Conservation (phyloP, 257 asterid genomes). For the Plectranthus barbatus region DNA sequence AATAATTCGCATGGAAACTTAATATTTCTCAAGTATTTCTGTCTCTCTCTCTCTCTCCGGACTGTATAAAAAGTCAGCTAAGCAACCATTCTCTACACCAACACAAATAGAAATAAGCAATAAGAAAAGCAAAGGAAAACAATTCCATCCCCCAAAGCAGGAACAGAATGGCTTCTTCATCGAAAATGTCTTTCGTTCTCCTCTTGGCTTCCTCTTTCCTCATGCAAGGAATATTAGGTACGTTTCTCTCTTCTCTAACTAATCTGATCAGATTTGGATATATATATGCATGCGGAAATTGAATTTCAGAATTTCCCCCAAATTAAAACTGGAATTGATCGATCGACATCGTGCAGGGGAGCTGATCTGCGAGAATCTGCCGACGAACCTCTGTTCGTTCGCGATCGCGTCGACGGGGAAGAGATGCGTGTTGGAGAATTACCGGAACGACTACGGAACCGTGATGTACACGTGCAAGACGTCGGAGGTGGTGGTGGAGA, state of each 20-base stretch:
- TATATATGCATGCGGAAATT: neutral
- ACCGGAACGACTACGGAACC: slow-evolving; percentile 22
- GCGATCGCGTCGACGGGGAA: slow-evolving; percentile 80
- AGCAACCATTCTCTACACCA: too few species aligned
- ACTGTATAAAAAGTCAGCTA: slow-evolving; percentile 29
- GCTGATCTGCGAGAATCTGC: slow-evolving; percentile 63
- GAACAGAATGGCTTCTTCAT: slow-evolving; percentile 30
- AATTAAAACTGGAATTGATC: too few species aligned
- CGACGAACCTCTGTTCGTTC: slow-evolving; percentile 45
- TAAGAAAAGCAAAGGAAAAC: slow-evolving; percentile 1
- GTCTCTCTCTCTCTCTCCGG: neutral
- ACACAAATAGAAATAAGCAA: too few species aligned
- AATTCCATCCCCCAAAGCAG: slow-evolving; percentile 15
- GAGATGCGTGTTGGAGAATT: slow-evolving; percentile 76
- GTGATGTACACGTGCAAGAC: slow-evolving; percentile 55
- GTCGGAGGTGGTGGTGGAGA: slow-evolving; percentile 61
- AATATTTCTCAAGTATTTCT: too few species aligned
- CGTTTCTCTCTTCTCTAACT: neutral
- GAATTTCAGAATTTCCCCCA: neutral
- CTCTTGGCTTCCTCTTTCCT: slow-evolving; percentile 43
- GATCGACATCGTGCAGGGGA: slow-evolving; percentile 33
- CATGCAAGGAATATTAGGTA: slow-evolving; percentile 38
- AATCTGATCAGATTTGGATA: neutral
- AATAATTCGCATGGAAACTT: too few species aligned
- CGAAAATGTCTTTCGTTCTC: slow-evolving; percentile 26